Conservation (phyloP, 2,329 filamentous ascomycete species). For the Aquanectria penicillioides region DNA sequence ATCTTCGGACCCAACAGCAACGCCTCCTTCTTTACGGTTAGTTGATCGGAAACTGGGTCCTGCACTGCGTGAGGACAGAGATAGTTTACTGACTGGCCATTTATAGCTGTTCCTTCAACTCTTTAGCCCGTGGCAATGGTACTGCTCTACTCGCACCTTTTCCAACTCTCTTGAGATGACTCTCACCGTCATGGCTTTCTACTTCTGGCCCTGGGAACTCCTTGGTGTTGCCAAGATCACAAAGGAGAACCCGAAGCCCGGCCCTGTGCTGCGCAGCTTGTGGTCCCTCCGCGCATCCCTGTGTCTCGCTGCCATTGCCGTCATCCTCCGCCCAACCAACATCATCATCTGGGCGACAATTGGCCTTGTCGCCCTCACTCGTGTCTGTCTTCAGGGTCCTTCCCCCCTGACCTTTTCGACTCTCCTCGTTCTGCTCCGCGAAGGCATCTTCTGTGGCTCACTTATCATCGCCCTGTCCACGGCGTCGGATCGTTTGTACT, state of each 20-base stretch:
- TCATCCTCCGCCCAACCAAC: constrained; percentile 90
- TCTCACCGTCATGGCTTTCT: constrained; percentile 81
- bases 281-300: constrained; percentile 66
- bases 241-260: constrained; percentile 52
- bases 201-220: constrained; percentile 88
- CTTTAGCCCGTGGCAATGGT: constrained; percentile 86
- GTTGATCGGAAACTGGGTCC: constrained; percentile 35
- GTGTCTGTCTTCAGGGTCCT: constrained; percentile 45
- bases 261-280: constrained; percentile 38
- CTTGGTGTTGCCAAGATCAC: constrained; percentile 53
- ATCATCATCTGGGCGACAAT: constrained; percentile 83
- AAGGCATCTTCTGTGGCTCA: constrained; percentile 72
- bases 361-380: constrained; percentile 57
- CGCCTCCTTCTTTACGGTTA: constrained; percentile 76
- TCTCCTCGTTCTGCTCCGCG: constrained; percentile 65
- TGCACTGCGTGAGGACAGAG: background rate
- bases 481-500: constrained; percentile 80
- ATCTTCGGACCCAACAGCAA: constrained; percentile 75
- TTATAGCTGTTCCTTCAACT: constrained; percentile 50
- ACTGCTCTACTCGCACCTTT: constrained; percentile 90
- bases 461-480: constrained; percentile 71
- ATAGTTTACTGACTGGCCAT: background rate
- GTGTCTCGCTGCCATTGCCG: constrained; percentile 80
- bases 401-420: constrained; percentile 56
- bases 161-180: constrained; percentile 96